Base-by-base conservation (phyloP, 306 rosid genomes). In the Prunus salicina region DNA sequence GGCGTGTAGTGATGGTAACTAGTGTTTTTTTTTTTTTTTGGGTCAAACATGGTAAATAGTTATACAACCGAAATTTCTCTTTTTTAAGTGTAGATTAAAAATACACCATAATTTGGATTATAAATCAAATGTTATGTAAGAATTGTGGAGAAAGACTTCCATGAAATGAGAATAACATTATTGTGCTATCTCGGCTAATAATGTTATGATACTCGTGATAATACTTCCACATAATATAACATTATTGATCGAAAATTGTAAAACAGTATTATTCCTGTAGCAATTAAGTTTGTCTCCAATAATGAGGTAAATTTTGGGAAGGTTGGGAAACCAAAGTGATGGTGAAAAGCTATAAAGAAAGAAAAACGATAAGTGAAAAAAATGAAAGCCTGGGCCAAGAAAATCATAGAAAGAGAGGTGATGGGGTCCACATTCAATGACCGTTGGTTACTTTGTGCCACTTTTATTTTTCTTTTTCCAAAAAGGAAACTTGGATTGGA, bases 121-220 rank as follows among this genome's bases (percentile, higher is more conserved):
- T 8, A n/a, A 22, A 55, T 55, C 25, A 55, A n/a, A 55, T 55
- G 0, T 0, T 55, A 3, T 4, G 0, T 34, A 34, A 34, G 8
- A 34, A 5, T 34, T 34, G 41, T 34, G 41, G 0, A 32, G 8
- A 34, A 34, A 5, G 2, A 34, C 0, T 34, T 34, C 6, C 2
- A 38, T 38, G 0, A 38, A 6, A 6, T 1, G 0, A 0, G 0
- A 1, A 34, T 6, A 34, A 1, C 9, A 38, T 0, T 38, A 38
- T 38, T 7, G 2, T 38, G 0, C 0, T 38, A 6, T 38, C 0
- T 1, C 43, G 0, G 0, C 2, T 6, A 6, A 38, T 38, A 7
- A 38, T 4, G 0, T 0, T 38, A 38, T 38, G 2, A 38, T 0
- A 7, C 9, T 0, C 43, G 2, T 38, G 0, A 38, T 1, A 5